Conservation (phyloP, 768 basidiomycete species). For the Tephrocybe sp. region DNA sequence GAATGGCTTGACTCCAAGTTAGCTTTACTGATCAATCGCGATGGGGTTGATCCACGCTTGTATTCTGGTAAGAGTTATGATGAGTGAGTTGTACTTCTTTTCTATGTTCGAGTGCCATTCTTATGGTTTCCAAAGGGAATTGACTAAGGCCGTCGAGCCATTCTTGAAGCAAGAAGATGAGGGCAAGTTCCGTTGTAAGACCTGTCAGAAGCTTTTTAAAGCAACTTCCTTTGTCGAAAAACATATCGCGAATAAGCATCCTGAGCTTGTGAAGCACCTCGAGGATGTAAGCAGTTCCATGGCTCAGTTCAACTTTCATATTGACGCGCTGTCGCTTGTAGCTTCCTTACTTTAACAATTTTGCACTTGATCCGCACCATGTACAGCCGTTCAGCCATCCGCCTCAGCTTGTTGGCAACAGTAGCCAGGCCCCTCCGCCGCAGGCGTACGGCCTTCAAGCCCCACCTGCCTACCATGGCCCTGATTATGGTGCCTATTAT, state of each 20-base stretch:
- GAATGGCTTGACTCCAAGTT: conserved; percentile 89
- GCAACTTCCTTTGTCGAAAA: conserved; percentile 97
- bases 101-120: background rate
- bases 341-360: conserved; percentile 93
- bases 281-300: conserved; percentile 65
- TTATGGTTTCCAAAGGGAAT: conserved; percentile 54
- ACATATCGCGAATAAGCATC: conserved; percentile 94
- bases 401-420: conserved; percentile 65
- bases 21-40: conserved; percentile 74
- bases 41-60: conserved; percentile 80
- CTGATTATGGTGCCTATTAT: conserved; percentile 36
- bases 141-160: conserved; percentile 75
- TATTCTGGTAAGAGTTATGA: conserved; percentile 90
- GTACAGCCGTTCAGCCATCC: conserved; percentile 85
- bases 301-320: conserved; percentile 2
- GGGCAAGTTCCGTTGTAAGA: conserved; percentile 95
- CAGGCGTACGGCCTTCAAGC: conserved; percentile 84
- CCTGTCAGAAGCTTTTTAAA: conserved; percentile 96
- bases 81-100: conserved; percentile 52
- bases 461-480: conserved; percentile 43
- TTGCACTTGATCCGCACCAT: conserved; percentile 93
- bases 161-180: conserved; percentile 95
- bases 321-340: conserved; percentile 29
- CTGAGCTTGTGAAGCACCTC: conserved; percentile 78
- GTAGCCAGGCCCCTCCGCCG: conserved; percentile 70